Conservation (phyloP, 1,284 basidiomycete species). For the Naganishia cerealis region DNA sequence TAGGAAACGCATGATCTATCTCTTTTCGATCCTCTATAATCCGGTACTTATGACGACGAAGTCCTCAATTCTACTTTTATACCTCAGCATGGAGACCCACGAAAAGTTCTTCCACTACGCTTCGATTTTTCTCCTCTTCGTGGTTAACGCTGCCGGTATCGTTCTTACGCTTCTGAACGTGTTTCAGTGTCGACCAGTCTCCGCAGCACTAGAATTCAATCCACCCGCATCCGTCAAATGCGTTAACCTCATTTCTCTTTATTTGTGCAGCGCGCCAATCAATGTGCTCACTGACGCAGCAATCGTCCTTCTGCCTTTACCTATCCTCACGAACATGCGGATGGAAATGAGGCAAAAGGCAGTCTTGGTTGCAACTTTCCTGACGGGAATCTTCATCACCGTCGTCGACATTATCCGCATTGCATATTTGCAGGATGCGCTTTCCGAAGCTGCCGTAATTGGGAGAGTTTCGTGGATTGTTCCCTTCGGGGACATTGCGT, state of each 20-base stretch:
- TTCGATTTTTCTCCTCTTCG: constrained; percentile 43
- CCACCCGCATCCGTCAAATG: constrained; percentile 39
- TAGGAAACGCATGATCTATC: constrained; percentile 45
- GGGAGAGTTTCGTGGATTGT: constrained; percentile 8
- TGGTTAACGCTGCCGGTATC: constrained; percentile 49
- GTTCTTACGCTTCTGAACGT: constrained; percentile 51
- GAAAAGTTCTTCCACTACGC: constrained; percentile 47
- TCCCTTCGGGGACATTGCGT: constrained; percentile 42
- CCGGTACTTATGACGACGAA: constrained; percentile 51
- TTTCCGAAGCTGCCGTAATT: constrained; percentile 23
- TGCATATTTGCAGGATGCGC: constrained; percentile 42
- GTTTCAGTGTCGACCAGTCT: constrained; percentile 50
- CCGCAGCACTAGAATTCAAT: constrained; percentile 41
- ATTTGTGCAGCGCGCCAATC: constrained; percentile 51
- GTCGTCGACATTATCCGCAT: constrained; percentile 52
- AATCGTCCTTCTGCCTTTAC: constrained; percentile 51
- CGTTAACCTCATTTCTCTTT: constrained; percentile 49
- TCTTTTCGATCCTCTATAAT: constrained; percentile 52
- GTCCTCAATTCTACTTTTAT: constrained; percentile 50
- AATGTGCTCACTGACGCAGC: constrained; percentile 53
- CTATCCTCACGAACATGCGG: constrained; percentile 50
- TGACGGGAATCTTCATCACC: constrained; percentile 51
- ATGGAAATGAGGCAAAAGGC: constrained; percentile 52
- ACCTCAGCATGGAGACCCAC: constrained; percentile 52
- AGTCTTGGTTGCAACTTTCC: constrained; percentile 50